Base-by-base conservation (phyloP, 768 basidiomycete species). In the Leccinum ochraceum region DNA sequence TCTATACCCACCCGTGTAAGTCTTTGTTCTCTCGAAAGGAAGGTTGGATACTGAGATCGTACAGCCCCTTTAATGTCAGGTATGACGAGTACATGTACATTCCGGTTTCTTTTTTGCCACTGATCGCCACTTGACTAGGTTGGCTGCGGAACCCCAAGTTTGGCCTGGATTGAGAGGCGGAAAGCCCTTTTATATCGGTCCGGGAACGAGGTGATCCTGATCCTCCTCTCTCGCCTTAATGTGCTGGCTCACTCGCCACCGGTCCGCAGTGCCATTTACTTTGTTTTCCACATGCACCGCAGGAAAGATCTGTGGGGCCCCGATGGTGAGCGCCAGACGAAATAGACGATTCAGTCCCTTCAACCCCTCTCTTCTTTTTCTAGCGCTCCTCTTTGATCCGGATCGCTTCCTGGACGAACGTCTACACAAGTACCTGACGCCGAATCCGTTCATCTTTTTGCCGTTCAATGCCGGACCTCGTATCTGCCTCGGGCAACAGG, bases 381-480 rank as follows among this genome's bases (percentile, higher is more conserved):
- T 50, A 73, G 71, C 69, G 34, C 64, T 71, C 17, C 63, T 76
- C 53, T 88, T 88, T 63, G 86, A 88, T 65, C 87, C 87, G 1
- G 84, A 87, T 63, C 78, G 87, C 16, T 89, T 85, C 77, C 69
- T 88, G 50, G 87, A 89, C 58, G 78, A 79, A 10, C 77, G 87
- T 32, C 64, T 84, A 7, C 77, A 79, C 58, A 81, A 80, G 64
- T 84, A 84, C 59, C 74, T 86, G 20, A 76, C 75, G 0, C 77
- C 80, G 2, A 87, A 87, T 61, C 86, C 86, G 1, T 87, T 83
- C 76, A 88, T 90, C 61, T 89, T 88, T 71, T 72, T 84, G 6
- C 86, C 87, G 0, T 88, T 88, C 75, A 87, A 87, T 60, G 86
- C 85, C 1, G 87, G 85, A 1, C 87, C 86, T 6, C 77, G 87